Base-by-base conservation (phyloP, 352 stramenopile genomes). In the Globisporangium takayamanum region DNA sequence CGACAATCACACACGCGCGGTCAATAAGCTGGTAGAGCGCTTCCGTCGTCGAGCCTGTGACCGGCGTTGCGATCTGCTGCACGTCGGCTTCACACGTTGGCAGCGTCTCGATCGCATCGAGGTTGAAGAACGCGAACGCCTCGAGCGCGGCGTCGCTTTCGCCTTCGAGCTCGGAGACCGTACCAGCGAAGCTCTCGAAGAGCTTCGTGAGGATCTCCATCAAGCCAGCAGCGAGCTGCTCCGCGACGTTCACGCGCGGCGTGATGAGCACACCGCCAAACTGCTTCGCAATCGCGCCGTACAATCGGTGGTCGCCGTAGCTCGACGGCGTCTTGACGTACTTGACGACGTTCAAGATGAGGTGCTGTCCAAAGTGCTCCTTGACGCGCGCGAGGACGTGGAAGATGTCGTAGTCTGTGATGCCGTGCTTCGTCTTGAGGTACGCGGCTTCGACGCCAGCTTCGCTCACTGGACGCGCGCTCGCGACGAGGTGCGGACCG, bases 271-370 rank as follows among this genome's bases (percentile, higher is more conserved):
- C 77, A 57, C 79, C 75, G 49, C 67, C 65, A 44, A 89, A 82
- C 49, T 77, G 71, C 64, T 83, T 87, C 12, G 75, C 71, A n/a
- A 89, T 68, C 20, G 72, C 76, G 7, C 73, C 72, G 62, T 82
- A 87, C 52, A 87, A 64, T 11, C 64, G 60, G 57, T 87, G 71
- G 57, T 86, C 72, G 51, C 59, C 73, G 46, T 64, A 36, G 30
- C 30, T 36, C 30, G 30, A 36, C 30, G 30, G 3, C 30, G 30
- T 70, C 53, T 78, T 73, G 57, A 76, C n/a, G 69, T 84, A 86
- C 63, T 89, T 87, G 67, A 89, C 49, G n/a, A 86, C 50, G 30
- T 72, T 88, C 0, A 87, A 65, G 26, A 88, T 76, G 33, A 89
- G 71, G 28, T 72, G 74, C 2, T 69, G 61, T 10, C 73, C 66